Base-by-base conservation (phyloP, 2,329 filamentous ascomycete genomes). In the Calonectria fujianensis region DNA sequence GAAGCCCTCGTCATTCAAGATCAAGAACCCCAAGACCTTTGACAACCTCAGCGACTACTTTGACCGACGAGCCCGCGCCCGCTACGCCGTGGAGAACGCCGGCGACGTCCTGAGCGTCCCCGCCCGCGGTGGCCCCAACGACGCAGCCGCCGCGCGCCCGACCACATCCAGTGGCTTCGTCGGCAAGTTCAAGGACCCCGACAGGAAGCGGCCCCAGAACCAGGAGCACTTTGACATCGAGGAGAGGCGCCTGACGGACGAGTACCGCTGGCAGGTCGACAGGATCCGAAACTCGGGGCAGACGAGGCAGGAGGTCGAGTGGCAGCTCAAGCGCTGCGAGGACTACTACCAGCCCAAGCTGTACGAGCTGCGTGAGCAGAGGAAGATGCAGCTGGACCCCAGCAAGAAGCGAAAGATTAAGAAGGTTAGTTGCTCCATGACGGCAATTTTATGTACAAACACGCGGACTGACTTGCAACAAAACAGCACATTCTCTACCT, bases 261-360 rank as follows among this genome's bases (percentile, higher is more conserved):
- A 63, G 24, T 63, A 63, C 57, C 57, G 57, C 7, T 63, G 57
- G 57, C 57, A 63, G n/a, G 37, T 63, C 13, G 57, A 63, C 37
- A 63, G 57, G 16, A 63, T 63, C 57, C 57, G 57, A 11, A 63
- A 63, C 20, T 63, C 57, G 37, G 32, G 32, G 37, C 57, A 63
- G 57, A 37, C 39, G n/a, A 14, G 18, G 9, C 57, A 63, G 14
- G 57, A 63, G 24, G 29, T 63, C 4, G 57, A 63, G 35, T 63
- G 24, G n/a, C 57, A 63, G 35, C 57, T 63, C 6, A 41, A 63
- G 57, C 35, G 57, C 3, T 63, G 57, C 32, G 57, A 63, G 57
- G 57, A 63, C 6, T 24, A 63, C 37, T 63, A 63, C 35, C 24
- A 27, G 24, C 57, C 57, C 24, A 24, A 29, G 32, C 35, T 63